Conservation (phyloP, 768 basidiomycete genomes). For the Cyclocybe cylindracea region DNA sequence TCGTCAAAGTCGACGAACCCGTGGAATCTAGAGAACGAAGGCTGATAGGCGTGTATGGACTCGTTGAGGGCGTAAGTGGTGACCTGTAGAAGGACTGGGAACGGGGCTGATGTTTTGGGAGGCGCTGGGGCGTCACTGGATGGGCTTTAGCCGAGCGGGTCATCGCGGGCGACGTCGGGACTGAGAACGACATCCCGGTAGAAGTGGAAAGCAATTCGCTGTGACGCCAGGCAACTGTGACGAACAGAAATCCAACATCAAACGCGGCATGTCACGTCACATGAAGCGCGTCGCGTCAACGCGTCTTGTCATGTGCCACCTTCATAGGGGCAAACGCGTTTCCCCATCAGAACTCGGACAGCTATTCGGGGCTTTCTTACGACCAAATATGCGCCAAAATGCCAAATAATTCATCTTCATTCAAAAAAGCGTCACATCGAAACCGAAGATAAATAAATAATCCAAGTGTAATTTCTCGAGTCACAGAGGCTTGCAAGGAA, state of each 20-base stretch:
- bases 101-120: slow-evolving; percentile 45
- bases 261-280: slow-evolving; percentile 29
- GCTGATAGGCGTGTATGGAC: slow-evolving; percentile 70
- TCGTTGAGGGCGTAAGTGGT: slow-evolving; percentile 61
- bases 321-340: no score
- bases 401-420: no score
- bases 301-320: no score
- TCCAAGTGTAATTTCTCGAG: no score
- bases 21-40: slow-evolving; percentile 62
- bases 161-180: slow-evolving; percentile 48
- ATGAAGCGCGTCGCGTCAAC: slow-evolving; percentile 1
- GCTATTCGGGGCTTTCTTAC: no score
- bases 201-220: slow-evolving; percentile 21
- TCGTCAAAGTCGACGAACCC: slow-evolving; percentile 56
- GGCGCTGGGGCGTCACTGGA: slow-evolving; percentile 70
- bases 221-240: slow-evolving; percentile 25
- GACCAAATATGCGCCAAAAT: no score
- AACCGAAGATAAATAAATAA: no score
- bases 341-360: no score
- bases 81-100: slow-evolving; percentile 53
- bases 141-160: slow-evolving; percentile 39
- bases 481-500: no score
- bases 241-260: slow-evolving; percentile 11
- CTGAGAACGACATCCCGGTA: slow-evolving; percentile 37
- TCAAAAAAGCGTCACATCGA: no score